phyloP scores from a whole-genome alignment of 1,284 basidiomycete species.

The Boletellus deceptivus region DNA sequence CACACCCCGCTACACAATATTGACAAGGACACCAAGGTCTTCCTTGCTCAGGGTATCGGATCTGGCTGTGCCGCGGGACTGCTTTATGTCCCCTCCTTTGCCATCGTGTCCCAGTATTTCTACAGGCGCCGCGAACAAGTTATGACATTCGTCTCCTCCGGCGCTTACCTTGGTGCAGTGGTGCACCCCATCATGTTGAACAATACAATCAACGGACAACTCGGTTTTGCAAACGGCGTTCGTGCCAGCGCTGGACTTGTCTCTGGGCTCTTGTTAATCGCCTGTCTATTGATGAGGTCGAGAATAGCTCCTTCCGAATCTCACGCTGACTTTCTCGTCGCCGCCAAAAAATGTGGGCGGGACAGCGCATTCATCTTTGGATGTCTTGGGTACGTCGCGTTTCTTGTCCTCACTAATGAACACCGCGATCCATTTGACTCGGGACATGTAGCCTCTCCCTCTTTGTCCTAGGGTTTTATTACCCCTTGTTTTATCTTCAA shows the following conservation, averaged over 20 bases:
- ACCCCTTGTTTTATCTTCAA: conserved; percentile 35
- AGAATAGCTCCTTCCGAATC: conserved; percentile 21
- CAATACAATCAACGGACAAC: conserved; percentile 34
- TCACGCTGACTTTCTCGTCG: conserved; percentile 17
- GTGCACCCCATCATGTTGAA: conserved; percentile 43
- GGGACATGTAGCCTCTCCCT: conserved; percentile 12
- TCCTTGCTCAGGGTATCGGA: conserved; percentile 37
- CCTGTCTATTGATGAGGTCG: conserved; percentile 33
- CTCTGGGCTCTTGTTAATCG: conserved; percentile 27
- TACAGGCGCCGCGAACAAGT: conserved; percentile 30
- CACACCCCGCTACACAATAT: background rate
- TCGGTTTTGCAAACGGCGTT: conserved; percentile 34
- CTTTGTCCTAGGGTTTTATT: conserved; percentile 29
- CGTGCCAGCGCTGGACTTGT: conserved; percentile 35
- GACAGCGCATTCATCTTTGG: conserved; percentile 30
- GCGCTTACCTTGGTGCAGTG: conserved; percentile 37
- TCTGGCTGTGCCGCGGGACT: conserved; percentile 34
- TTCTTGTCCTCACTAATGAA: background rate
- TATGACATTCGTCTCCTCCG: conserved; percentile 36
- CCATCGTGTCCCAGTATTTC: conserved; percentile 40
- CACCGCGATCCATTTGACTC: background rate
- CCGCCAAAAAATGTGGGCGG: conserved; percentile 18
- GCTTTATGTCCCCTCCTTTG: conserved; percentile 35
- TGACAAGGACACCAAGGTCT: conserved; percentile 24
- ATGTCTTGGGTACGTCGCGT: conserved; percentile 22